Evolutionary conservation across 176 grass and related monocot species (phyloP), one percentile per base, ranked within the genome.

Genomic region (Triticum turgidum): DNA sequence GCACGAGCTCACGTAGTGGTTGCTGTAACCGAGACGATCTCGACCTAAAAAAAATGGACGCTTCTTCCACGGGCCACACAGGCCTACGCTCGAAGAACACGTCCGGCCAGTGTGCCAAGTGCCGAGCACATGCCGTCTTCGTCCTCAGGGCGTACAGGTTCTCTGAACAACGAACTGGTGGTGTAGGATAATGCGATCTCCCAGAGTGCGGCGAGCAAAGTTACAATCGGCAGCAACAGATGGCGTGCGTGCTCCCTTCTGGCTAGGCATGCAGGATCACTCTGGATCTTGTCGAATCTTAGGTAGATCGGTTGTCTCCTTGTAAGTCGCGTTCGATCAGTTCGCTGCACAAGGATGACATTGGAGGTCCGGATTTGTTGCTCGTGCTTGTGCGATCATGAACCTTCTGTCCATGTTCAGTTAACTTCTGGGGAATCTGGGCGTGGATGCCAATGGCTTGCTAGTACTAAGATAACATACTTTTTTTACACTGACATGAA

Each of bases 231-330:
- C 18, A 5, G 29, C 79, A 69, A 80, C 76, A 11, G 10, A 76
- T 71, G 77, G 81, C 21, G 61, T 71, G 83, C 61, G 0, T 11
- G 74, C 17, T 54, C 61, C 78, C 71, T 69, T 20, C 65, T 62
- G 79, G 12, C 65, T 2, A 2, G 39, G 39, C 37, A 61, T n/a
- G 78, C 61, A 89, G 76, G 2, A 67, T 77, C 71, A 1, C 33
- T n/a, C 5, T 44, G 76, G 75, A 80, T 74, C 18, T 34, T 24
- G 78, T 81, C 82, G 45, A 80, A 89, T 89, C 88, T 89, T 89
- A 76, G 77, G 64, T 86, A 61, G 78, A 89, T 82, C 63, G 69
- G 62, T 63, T 32, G 74, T 67, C 79, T 66, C 62, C 13, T 35
- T 25, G 65, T 33, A 51, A 45, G 22, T 20, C 34, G 74, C 6